phyloP scores from a whole-genome alignment of 352 stramenopile genomes.

The Salisapilia sapeloensis region DNA sequence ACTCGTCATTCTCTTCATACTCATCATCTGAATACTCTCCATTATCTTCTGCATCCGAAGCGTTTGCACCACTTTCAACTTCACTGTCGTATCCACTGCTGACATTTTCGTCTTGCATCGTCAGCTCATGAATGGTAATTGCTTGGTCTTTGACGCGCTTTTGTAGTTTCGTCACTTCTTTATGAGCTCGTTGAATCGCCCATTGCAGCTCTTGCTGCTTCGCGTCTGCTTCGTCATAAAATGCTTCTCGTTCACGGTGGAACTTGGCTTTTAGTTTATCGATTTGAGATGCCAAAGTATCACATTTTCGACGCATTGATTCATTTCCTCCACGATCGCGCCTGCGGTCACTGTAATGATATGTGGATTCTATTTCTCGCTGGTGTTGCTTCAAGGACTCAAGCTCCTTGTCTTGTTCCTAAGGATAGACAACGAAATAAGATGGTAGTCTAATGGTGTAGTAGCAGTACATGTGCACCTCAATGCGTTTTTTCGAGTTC shows the following conservation, averaged over 20 bases:
- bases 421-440: too few species aligned
- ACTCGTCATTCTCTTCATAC: slow-evolving; percentile 10
- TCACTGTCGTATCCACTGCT: background rate
- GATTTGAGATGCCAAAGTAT: slow-evolving; percentile 11
- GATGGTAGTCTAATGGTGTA: background rate
- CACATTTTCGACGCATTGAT: too few species aligned
- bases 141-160: slow-evolving; percentile 33
- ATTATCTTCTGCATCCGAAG: too few species aligned
- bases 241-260: slow-evolving; percentile 8
- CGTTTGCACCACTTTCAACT: too few species aligned
- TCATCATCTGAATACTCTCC: slow-evolving; percentile 5
- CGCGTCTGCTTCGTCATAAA: slow-evolving; percentile 13
- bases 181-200: slow-evolving; percentile 21
- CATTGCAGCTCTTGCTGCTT: slow-evolving; percentile 14
- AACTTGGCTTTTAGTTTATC: slow-evolving; percentile 5
- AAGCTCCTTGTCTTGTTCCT: too few species aligned
- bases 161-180: slow-evolving; percentile 21
- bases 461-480: slow-evolving; percentile 23
- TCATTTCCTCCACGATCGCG: too few species aligned
- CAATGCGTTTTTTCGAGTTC: slow-evolving; percentile 56
- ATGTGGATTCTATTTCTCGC: too few species aligned
- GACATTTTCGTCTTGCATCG: slow-evolving; percentile 44
- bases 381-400: too few species aligned
- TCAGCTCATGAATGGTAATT: slow-evolving; percentile 64
- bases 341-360: too few species aligned